Conservation (phyloP, 768 basidiomycete species). For the Fomitopsis serialis region DNA sequence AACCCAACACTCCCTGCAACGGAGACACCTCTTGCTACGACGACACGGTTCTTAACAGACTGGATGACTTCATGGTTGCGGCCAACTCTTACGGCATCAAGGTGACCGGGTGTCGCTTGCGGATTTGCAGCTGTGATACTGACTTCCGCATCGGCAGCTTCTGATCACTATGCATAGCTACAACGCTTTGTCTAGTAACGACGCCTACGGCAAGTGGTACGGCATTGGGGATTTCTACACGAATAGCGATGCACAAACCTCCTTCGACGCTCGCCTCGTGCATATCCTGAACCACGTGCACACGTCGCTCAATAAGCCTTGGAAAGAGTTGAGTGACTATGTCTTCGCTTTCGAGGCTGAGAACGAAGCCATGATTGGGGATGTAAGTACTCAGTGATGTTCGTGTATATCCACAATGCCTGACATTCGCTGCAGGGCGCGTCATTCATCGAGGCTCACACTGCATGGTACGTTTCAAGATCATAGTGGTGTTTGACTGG, state of each 20-base stretch:
- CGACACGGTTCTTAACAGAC: conserved; percentile 28
- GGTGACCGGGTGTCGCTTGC: conserved; percentile 8
- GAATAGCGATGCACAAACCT: conserved; percentile 17
- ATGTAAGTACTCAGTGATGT: conserved; percentile 4
- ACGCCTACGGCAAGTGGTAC: conserved; percentile 29
- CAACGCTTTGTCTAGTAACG: conserved; percentile 27
- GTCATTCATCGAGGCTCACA: conserved; percentile 15
- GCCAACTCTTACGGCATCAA: conserved; percentile 28
- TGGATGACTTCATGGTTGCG: conserved; percentile 36
- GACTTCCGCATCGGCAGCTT: conserved; percentile 3
- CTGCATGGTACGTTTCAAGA: conserved; percentile 11
- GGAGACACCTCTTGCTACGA: conserved; percentile 24
- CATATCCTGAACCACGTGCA: conserved; percentile 36
- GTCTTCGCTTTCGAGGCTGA: conserved; percentile 35
- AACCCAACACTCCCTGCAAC: conserved; percentile 28
- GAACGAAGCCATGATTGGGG: conserved; percentile 30
- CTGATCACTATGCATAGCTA: conserved; percentile 23
- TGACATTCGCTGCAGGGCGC: conserved; percentile 10
- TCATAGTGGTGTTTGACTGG: too few relatives aligned
- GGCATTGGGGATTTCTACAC: conserved; percentile 31
- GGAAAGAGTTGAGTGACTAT: conserved; percentile 32
- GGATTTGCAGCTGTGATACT: background rate
- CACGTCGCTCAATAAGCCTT: conserved; percentile 28
- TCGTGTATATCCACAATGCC: too few relatives aligned
- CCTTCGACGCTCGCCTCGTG: conserved; percentile 32